A percentile compares a stretch with the other conserved stretches of the same genome.
phyloP scores from a whole-genome alignment of 208 protist species.

The Acanthamoeba quina region DNA sequence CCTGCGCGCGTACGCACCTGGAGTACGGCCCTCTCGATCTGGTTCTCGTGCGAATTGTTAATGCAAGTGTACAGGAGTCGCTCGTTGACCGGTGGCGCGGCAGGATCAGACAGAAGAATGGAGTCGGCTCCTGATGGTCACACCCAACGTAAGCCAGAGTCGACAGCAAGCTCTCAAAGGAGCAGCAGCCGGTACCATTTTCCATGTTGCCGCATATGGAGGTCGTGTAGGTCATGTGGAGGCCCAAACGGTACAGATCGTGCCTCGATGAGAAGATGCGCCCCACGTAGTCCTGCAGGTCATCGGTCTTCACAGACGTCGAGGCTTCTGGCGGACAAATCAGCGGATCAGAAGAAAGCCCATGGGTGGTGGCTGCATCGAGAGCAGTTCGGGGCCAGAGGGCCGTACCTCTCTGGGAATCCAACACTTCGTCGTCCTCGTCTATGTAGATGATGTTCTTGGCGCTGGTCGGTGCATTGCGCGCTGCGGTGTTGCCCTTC shows the following conservation, averaged over 20 bases:
- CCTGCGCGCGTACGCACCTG: not conserved
- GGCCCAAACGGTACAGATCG: slow-evolving; percentile 5
- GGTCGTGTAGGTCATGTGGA: slow-evolving; percentile 12
- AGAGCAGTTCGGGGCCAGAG: no score
- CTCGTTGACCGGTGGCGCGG: slow-evolving; percentile 12
- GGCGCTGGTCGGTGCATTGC: not conserved
- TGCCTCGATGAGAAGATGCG: slow-evolving; percentile 37
- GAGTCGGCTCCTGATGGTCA: not conserved
- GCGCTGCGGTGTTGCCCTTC: not conserved
- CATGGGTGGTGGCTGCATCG: no score
- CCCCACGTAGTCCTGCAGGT: slow-evolving; percentile 40
- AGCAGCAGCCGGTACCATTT: not conserved
- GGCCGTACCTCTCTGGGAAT: no score
- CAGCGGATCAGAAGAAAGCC: not conserved
- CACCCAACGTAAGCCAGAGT: not conserved
- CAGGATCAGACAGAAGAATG: not conserved
- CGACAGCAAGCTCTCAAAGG: not conserved
- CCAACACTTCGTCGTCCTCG: slow-evolving; percentile 12
- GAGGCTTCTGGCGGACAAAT: not conserved
- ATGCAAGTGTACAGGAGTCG: slow-evolving; percentile 36
- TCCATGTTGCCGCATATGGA: slow-evolving; percentile 48
- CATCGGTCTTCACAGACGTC: not conserved
- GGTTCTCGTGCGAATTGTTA: slow-evolving; percentile 49
- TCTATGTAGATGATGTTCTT: slow-evolving; percentile 49
- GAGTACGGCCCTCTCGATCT: slow-evolving; percentile 31